A percentile compares a stretch with the other conserved stretches of the same genome.
Evolutionary conservation across 495 filamentous ascomycete species (phyloP).

Genomic region (Daldinia decipiens): DNA sequence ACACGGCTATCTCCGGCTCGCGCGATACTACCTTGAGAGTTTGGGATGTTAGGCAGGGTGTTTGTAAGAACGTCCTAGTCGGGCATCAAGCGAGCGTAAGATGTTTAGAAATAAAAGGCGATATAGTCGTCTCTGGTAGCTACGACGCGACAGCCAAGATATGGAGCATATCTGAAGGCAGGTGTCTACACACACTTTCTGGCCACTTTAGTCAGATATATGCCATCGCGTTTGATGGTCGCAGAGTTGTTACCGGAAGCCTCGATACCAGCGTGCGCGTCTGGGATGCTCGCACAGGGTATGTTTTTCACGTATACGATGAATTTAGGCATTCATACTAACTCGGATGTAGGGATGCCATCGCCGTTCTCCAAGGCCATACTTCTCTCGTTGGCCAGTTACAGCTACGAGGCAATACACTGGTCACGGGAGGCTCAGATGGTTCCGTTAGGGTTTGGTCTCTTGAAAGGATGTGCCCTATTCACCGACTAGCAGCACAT

Average conservation of each 20-base stretch:
- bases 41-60: conserved; percentile 89
- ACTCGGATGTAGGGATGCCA: conserved; percentile 68
- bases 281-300: conserved; percentile 94
- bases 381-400: conserved; percentile 97
- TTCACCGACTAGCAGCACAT: conserved; percentile 95
- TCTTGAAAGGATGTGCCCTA: conserved; percentile 83
- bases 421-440: conserved; percentile 96
- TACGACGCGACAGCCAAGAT: conserved; percentile 97
- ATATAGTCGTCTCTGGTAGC: conserved; percentile 93
- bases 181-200: conserved; percentile 86
- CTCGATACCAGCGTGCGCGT: conserved; percentile 96
- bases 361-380: conserved; percentile 95
- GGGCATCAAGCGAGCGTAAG: conserved; percentile 97
- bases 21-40: conserved; percentile 93
- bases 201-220: conserved; percentile 99
- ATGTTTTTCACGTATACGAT: conserved; percentile 46
- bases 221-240: conserved; percentile 95
- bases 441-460: conserved; percentile 97
- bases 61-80: conserved; percentile 89
- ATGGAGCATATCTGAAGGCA: conserved; percentile 95
- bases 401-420: conserved; percentile 91
- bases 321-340: conserved; percentile 33
- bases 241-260: conserved; percentile 93
- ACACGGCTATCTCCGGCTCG: conserved; percentile 95
- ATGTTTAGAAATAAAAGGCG: conserved; percentile 94